Evolutionary conservation across 2,329 filamentous ascomycete species (phyloP).

Genomic region (Pyrenochaeta sp.): DNA sequence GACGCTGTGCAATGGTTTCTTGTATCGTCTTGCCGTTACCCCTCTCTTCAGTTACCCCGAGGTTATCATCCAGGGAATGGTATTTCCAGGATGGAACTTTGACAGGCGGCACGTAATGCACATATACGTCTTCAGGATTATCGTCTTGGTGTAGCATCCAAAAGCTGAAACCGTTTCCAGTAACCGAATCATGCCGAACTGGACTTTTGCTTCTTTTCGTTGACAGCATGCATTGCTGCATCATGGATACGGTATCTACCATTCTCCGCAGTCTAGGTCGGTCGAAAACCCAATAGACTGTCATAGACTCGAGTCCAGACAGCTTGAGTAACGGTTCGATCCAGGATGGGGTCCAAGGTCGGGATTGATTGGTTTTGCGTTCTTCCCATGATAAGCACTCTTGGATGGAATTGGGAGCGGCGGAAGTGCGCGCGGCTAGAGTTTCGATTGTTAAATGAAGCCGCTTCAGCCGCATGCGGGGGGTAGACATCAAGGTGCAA

Average conservation of each 20-base stretch:
- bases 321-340: conserved; percentile 24
- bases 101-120: not conserved
- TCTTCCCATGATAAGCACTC: conserved; percentile 19
- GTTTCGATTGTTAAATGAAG: conserved; percentile 27
- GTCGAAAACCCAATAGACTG: conserved; percentile 24
- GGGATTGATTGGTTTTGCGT: conserved; percentile 8
- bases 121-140: not conserved
- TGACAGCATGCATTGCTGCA: conserved; percentile 22
- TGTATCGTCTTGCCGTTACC: not conserved
- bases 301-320: conserved; percentile 17
- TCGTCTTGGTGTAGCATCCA: not conserved
- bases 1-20: not conserved
- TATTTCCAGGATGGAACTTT: not conserved
- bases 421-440: conserved; percentile 8
- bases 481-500: conserved; percentile 26
- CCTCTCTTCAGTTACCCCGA: not conserved
- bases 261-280: conserved; percentile 17
- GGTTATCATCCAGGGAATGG: not conserved
- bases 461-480: conserved; percentile 20
- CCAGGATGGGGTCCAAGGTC: conserved; percentile 22
- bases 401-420: conserved; percentile 7
- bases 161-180: not conserved
- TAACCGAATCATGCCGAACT: not conserved
- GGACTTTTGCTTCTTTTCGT: not conserved
- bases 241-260: conserved; percentile 16